These are phyloP conservation scores for Marasmius fiardii DNA, from an alignment of 1,284 basidiomycete genomes.

Conservation along the genomic window DNA sequence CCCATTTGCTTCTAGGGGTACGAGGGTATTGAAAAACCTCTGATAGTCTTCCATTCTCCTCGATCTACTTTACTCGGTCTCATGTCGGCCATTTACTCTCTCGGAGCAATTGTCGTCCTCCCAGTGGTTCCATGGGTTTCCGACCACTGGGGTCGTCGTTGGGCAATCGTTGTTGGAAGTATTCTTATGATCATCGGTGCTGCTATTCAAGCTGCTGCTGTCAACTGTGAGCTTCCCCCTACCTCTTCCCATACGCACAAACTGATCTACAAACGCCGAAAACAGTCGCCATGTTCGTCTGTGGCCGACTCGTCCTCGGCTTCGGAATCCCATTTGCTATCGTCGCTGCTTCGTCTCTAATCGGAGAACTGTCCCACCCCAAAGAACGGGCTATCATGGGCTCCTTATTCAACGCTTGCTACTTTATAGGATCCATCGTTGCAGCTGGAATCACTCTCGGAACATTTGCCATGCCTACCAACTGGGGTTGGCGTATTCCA, in stretches of 20 bases:
- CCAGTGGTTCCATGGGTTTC: slow-evolving; percentile 40
- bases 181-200: slow-evolving; percentile 46
- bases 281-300: slow-evolving; percentile 51
- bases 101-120: slow-evolving; percentile 48
- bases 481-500: slow-evolving; percentile 57
- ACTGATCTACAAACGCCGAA: neutral
- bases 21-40: neutral
- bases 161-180: slow-evolving; percentile 42
- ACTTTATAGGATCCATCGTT: slow-evolving; percentile 44
- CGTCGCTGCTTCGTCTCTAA: slow-evolving; percentile 43
- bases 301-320: slow-evolving; percentile 42
- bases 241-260: neutral
- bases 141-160: slow-evolving; percentile 40
- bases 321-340: slow-evolving; percentile 48
- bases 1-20: neutral
- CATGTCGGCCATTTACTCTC: slow-evolving; percentile 51
- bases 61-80: slow-evolving; percentile 47
- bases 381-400: slow-evolving; percentile 46
- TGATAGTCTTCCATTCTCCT: slow-evolving; percentile 44
- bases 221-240: slow-evolving; percentile 36
- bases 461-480: slow-evolving; percentile 42
- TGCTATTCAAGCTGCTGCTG: slow-evolving; percentile 38
- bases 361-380: slow-evolving; percentile 49
- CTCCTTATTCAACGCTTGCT: slow-evolving; percentile 47
- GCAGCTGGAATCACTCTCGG: slow-evolving; percentile 41